phyloP scores from a whole-genome alignment of 2,329 filamentous ascomycete genomes.

The Thermomyces lanuginosus region DNA sequence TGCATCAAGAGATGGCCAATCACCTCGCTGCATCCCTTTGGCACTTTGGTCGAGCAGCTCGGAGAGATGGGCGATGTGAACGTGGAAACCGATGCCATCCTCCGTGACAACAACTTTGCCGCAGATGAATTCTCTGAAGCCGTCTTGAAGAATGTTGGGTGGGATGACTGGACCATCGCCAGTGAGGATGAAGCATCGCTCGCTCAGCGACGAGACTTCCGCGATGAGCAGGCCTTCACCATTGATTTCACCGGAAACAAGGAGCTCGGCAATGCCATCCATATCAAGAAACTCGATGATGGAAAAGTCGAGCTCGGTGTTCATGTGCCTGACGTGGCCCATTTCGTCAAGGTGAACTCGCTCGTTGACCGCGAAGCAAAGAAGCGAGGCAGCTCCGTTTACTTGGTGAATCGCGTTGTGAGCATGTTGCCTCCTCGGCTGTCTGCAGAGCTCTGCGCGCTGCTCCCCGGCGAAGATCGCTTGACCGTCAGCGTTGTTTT shows the following conservation, averaged over 20 bases:
- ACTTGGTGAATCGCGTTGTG: constrained; percentile 78
- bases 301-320: constrained; percentile 87
- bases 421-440: constrained; percentile 77
- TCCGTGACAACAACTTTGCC: constrained; percentile 97
- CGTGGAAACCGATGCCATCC: constrained; percentile 90
- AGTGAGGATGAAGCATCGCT: constrained; percentile 66
- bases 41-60: constrained; percentile 90
- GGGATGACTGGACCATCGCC: constrained; percentile 76
- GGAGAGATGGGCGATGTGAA: constrained; percentile 94
- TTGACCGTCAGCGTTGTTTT: constrained; percentile 88
- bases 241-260: constrained; percentile 77
- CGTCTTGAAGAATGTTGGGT: constrained; percentile 78
- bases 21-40: constrained; percentile 96
- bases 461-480: constrained; percentile 73
- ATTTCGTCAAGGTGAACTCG: constrained; percentile 93
- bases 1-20: constrained; percentile 99
- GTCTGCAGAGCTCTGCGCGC: constrained; percentile 71
- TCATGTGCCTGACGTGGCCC: constrained; percentile 84
- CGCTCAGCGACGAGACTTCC: constrained; percentile 71
- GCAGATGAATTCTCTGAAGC: constrained; percentile 96
- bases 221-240: constrained; percentile 74
- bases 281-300: constrained; percentile 69
- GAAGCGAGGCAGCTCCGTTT: constrained; percentile 92
- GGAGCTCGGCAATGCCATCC: constrained; percentile 82
- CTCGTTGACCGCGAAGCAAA: constrained; percentile 92